Evolutionary conservation across 306 rosid species (phyloP).

Genomic region (Sicyos edulis): DNA sequence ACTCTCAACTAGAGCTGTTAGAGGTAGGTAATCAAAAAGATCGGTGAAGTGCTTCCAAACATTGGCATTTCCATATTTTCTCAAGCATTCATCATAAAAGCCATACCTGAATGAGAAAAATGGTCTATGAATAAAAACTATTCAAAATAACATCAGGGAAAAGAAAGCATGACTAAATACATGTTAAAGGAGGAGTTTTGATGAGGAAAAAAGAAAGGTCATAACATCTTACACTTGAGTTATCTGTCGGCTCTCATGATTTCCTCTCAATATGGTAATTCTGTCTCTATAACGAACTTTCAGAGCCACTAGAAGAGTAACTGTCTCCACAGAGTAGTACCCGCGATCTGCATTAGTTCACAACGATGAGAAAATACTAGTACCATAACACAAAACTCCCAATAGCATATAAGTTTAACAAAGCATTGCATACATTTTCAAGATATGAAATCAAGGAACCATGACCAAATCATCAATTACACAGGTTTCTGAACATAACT

Average conservation of each 20-base stretch:
- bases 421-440: background rate
- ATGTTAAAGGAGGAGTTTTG: background rate
- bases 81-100: conserved; percentile 94
- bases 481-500: background rate
- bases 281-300: conserved; percentile 97
- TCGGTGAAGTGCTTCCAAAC: conserved; percentile 94
- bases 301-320: conserved; percentile 83
- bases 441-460: conserved; percentile 3
- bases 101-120: conserved; percentile 70
- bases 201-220: conserved; percentile 2
- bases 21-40: conserved; percentile 89
- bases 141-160: conserved; percentile 19
- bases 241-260: conserved; percentile 94
- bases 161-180: background rate
- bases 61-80: conserved; percentile 96
- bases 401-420: background rate
- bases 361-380: background rate
- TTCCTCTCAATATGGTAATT: conserved; percentile 94
- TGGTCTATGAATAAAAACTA: background rate
- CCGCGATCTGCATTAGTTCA: conserved; percentile 37
- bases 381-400: background rate
- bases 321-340: conserved; percentile 92
- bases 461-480: background rate
- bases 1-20: conserved; percentile 96
- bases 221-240: conserved; percentile 81